Percentiles rank a stretch among this genome's conserved stretches.
Evolutionary conservation across 2,329 filamentous ascomycete species (phyloP).

Genomic region (Penicillium oxalicum): DNA sequence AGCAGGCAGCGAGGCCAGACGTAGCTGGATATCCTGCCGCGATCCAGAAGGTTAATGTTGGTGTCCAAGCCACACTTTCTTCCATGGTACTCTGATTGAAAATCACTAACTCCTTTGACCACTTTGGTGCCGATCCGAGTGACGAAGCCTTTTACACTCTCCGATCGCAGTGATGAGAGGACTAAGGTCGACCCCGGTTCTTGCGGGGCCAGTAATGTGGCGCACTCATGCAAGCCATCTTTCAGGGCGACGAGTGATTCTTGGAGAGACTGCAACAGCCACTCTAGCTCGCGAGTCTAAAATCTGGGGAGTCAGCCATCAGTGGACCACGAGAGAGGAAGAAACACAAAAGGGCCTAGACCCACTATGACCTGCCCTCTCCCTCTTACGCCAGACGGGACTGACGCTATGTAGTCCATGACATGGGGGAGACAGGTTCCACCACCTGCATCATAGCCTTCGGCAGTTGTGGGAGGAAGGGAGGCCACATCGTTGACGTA

Average conservation of each 20-base stretch:
- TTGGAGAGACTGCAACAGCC: constrained; percentile 57
- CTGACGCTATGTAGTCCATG: constrained; percentile 1
- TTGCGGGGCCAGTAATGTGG: constrained; percentile 73
- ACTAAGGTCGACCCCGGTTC: constrained; percentile 85
- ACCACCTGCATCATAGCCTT: constrained; percentile 9
- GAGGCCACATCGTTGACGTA: constrained; percentile 25
- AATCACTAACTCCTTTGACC: constrained; percentile 65
- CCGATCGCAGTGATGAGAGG: constrained; percentile 77
- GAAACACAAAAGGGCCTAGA: background rate
- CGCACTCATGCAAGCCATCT: constrained; percentile 79
- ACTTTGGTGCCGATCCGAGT: constrained; percentile 87
- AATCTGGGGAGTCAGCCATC: constrained; percentile 3
- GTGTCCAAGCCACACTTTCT: background rate
- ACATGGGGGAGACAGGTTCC: constrained; percentile 7
- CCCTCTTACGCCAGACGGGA: background rate
- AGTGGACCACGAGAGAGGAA: no score
- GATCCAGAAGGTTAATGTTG: background rate
- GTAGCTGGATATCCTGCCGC: constrained; percentile 65
- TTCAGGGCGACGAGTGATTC: constrained; percentile 57
- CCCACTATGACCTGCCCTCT: constrained; percentile 10
- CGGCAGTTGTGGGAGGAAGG: background rate
- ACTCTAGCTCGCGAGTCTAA: constrained; percentile 55
- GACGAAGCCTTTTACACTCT: constrained; percentile 85
- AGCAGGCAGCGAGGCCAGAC: constrained; percentile 52
- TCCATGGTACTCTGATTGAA: no score